Conservation (phyloP, 2,329 filamentous ascomycete genomes). For the Ophiocordyceps sinensis region DNA sequence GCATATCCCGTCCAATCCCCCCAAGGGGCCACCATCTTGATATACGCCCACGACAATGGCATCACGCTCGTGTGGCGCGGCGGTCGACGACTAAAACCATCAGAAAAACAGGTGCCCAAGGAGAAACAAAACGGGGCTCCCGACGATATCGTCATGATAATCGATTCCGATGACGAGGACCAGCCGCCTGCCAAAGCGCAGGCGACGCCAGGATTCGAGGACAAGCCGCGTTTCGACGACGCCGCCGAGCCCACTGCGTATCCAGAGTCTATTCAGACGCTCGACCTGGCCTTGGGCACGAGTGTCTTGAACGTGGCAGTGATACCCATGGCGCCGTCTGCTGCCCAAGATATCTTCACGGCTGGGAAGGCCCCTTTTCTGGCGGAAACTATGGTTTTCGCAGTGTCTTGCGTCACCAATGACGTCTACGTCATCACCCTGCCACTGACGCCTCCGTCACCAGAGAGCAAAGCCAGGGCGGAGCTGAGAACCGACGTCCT, state of each 20-base stretch:
- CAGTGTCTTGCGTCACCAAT: constrained; percentile 42
- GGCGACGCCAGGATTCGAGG: constrained; percentile 22
- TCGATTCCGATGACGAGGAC: constrained; percentile 51
- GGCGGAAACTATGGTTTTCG: constrained; percentile 44
- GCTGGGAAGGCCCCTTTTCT: constrained; percentile 32
- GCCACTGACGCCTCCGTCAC: constrained; percentile 46
- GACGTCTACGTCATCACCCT: constrained; percentile 43
- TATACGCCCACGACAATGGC: constrained; percentile 51
- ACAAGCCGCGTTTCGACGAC: constrained; percentile 45
- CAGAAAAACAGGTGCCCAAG: constrained; percentile 18
- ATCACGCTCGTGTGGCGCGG: constrained; percentile 48
- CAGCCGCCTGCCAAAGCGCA: constrained; percentile 22
- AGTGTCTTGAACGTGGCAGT: constrained; percentile 41
- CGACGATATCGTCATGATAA: constrained; percentile 43
- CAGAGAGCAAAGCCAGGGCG: constrained; percentile 39
- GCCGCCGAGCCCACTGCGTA: constrained; percentile 32
- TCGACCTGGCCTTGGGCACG: constrained; percentile 45
- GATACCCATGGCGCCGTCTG: constrained; percentile 33
- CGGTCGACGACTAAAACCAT: constrained; percentile 40
- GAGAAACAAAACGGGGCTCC: constrained; percentile 36
- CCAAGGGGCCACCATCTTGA: constrained; percentile 47
- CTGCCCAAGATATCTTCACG: constrained; percentile 29
- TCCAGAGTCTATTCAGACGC: constrained; percentile 41
- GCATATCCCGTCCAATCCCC: constrained; percentile 46
- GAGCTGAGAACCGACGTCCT: constrained; percentile 37